These are phyloP conservation scores for Mycena metata DNA, from an alignment of 768 basidiomycete species.

Conservation along the genomic window DNA sequence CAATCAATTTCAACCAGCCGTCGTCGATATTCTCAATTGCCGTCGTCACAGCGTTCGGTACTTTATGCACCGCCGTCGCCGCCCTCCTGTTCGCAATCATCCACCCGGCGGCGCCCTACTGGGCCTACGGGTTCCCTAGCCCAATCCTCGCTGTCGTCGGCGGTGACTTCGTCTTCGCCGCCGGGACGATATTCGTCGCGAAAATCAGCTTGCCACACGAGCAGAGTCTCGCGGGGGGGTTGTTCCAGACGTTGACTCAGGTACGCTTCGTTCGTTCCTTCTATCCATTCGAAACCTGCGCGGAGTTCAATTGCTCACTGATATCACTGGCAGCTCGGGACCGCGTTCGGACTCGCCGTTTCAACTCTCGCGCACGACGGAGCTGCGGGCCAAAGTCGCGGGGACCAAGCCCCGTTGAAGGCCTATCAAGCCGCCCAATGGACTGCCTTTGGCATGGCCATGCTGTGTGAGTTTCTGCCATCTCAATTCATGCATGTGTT, in stretches of 20 bases:
- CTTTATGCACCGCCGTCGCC: constrained; percentile 68
- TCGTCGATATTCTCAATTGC: too few relatives aligned
- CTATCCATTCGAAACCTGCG: too few relatives aligned
- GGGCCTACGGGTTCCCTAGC: constrained; percentile 84
- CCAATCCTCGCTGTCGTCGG: constrained; percentile 77
- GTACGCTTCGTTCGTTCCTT: too few relatives aligned
- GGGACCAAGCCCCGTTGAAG: constrained; percentile 55
- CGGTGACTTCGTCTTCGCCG: constrained; percentile 83
- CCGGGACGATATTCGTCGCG: constrained; percentile 84
- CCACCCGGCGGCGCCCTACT: constrained; percentile 67
- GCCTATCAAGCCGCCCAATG: constrained; percentile 69
- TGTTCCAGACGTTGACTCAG: constrained; percentile 87
- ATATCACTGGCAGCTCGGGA: constrained; percentile 54
- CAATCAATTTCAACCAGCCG: too few relatives aligned
- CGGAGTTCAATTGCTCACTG: constrained; percentile 1
- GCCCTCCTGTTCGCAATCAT: constrained; percentile 80
- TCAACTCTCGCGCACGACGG: constrained; percentile 59
- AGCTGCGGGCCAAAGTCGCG: too few relatives aligned
- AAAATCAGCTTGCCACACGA: constrained; percentile 73
- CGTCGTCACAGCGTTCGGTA: constrained; percentile 58
- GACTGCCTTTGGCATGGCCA: constrained; percentile 64
- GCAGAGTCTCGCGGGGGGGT: constrained; percentile 80
- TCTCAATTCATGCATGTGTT: too few relatives aligned
- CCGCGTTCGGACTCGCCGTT: constrained; percentile 66
- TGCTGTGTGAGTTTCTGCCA: constrained; percentile 54